Evolutionary conservation across 2,329 filamentous ascomycete species (phyloP), one percentile per base, ranked within the genome.

Genomic region (Fusarium armeniacum): DNA sequence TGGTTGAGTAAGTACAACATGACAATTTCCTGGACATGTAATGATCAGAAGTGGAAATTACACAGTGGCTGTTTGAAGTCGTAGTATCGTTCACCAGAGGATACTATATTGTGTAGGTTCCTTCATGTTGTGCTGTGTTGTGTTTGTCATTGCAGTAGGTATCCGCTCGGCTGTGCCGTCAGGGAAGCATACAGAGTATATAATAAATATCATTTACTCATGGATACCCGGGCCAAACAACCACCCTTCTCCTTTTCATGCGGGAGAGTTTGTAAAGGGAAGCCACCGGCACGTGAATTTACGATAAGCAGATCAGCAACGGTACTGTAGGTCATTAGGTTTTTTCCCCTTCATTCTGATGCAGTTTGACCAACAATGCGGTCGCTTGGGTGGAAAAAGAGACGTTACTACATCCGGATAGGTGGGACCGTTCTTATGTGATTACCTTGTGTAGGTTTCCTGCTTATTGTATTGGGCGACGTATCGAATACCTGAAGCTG

Each of bases 101-200:
- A 45, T 57, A 43, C 30, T 53, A 49, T 53, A 53, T 50, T 30
- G 22, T n/a, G 47, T 50, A 30, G 12, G 18, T 51, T 51, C 15
- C 10, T 36, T 46, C 33, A 44, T 56, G 46, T 47, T 38, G 46
- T 64, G 50, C 35, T 26, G 15, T 65, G 52, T 20, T 70, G 57
- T 70, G 57, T 50, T 63, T 69, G 56, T 41, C 38, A 45, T 50
- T 32, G 58, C 53, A 24, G 67, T 64, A 47, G 52, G 53, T 56
- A 63, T 66, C 62, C 57, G 67, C 47, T 36, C 67, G 67, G 52
- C 44, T 70, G 32, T 54, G 49, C 67, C 45, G 49, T 65, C 41
- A 40, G 45, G 38, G 35, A 38, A 40, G 20, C 30, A 46, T 33
- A 28, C 40, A 18, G 55, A 26, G 26, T 62, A 28, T 24, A 32